These are phyloP conservation scores for Teunomyces barrocoloradensis DNA, from an alignment of 805 yeast genomes.

Conservation along the genomic window DNA sequence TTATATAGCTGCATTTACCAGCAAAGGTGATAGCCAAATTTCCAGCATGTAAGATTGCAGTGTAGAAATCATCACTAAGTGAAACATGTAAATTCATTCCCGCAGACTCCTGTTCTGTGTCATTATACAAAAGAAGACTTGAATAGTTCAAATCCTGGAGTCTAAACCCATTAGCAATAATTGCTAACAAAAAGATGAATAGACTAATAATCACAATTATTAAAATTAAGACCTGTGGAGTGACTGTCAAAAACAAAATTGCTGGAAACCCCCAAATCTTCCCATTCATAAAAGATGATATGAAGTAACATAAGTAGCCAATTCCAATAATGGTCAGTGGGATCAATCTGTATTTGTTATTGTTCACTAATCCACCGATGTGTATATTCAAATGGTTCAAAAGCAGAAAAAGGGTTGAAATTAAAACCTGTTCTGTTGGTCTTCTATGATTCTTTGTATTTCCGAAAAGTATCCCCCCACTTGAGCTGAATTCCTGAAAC, in stretches of 20 bases:
- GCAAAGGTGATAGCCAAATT: conserved; percentile 65
- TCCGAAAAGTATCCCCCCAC: conserved; percentile 22
- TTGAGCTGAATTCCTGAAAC: conserved; percentile 65
- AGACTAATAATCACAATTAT: conserved; percentile 51
- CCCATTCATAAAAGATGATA: conserved; percentile 39
- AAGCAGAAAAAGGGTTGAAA: conserved; percentile 54
- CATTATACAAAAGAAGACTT: conserved; percentile 24
- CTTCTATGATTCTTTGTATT: conserved; percentile 20
- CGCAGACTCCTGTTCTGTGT: conserved; percentile 23
- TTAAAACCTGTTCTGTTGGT: conserved; percentile 53
- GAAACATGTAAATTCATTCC: conserved; percentile 26
- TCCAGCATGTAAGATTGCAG: conserved; percentile 59
- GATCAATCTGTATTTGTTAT: conserved; percentile 54
- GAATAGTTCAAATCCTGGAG: conserved; percentile 35
- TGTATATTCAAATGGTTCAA: conserved; percentile 62
- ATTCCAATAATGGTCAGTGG: conserved; percentile 63
- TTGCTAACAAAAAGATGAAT: conserved; percentile 55
- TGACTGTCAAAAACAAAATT: conserved; percentile 54
- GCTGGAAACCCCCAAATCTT: conserved; percentile 50
- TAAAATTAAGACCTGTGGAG: conserved; percentile 63
- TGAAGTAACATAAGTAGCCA: conserved; percentile 45
- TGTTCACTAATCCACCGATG: conserved; percentile 53
- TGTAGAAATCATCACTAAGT: conserved; percentile 63
- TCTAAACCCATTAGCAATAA: conserved; percentile 49
- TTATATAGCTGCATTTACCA: conserved; percentile 61